Evolutionary conservation across 202 grass and related monocot species (phyloP), one percentile per base, ranked within the genome.

Genomic region (Setaria viridis): DNA sequence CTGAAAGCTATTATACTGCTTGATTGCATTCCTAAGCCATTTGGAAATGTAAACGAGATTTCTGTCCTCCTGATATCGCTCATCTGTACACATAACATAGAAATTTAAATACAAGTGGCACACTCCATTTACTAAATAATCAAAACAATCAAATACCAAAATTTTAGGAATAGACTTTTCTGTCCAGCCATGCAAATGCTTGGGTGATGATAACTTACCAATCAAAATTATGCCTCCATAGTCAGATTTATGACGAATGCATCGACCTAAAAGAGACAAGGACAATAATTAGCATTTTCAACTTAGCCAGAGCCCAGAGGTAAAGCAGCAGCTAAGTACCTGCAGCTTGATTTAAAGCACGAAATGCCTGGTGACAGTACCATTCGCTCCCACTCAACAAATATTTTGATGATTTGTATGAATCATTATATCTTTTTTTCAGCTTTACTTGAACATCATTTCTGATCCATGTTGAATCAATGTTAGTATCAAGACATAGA

Each of bases 301-400:
- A 86, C 70, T 82, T 87, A 33, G 50, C 55, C 34, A 81, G 47
- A 87, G 42, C 39, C 39, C 39, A 41, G 43, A 57, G 46, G 71
- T 56, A 56, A 71, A 55, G 76, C 35, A 55, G 5, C 41, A 70
- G 35, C 30, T 75, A 51, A 80, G 6, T 89, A 95, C 96, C 96
- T 77, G 93, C 93, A 88, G 96, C 96, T 91, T 99, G 96, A 82
- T 95, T 99, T 77, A 99, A 83, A 82, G 96, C 93, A 88, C 93
- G 96, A 77, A 99, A 99, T 89, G 96, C 93, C 86, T 99, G 96
- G 77, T 95, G 93, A 67, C 96, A 95, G 62, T 99, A 98, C 96
- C 96, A 98, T 86, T 98, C 96, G 67, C 75, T 95, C 58, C 96
- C 96, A 89, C 91, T 92, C 74, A 98, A 87, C 74, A 98, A 85